Evolutionary conservation across 73 alveolate genomes (phyloP), one percentile per base, ranked within the genome.

Genomic region (Paramecium octaurelia): DNA sequence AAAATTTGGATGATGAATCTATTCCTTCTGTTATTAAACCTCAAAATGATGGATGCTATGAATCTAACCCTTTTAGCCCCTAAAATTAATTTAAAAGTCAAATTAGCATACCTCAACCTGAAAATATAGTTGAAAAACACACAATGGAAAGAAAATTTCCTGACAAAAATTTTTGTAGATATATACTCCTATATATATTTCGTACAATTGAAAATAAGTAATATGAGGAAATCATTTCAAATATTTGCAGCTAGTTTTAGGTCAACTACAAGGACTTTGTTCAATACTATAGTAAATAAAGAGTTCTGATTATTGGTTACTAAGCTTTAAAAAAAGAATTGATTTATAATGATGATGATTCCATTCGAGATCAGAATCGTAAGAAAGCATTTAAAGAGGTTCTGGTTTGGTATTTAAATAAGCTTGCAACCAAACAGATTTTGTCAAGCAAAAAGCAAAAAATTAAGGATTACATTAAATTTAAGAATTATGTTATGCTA

Each of bases 91-190:
- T n/a, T n/a, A n/a, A n/a, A n/a, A n/a, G n/a, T n/a, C n/a, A n/a
- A n/a, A n/a, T n/a, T n/a, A n/a, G n/a, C n/a, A n/a, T n/a, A n/a
- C n/a, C n/a, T n/a, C n/a, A n/a, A n/a, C n/a, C n/a, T n/a, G n/a
- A n/a, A n/a, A n/a, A n/a, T n/a, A n/a, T n/a, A n/a, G n/a, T n/a
- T n/a, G n/a, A n/a, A n/a, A n/a, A n/a, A n/a, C n/a, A n/a, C n/a
- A n/a, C n/a, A n/a, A n/a, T n/a, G n/a, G n/a, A n/a, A n/a, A n/a
- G n/a, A n/a, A n/a, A 80, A 80, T 80, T 80, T 43, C 9, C 0
- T 14, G 29, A 80, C 5, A 80, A 80, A 46, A 80, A 50, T 10
- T 80, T 14, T 29, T 80, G 91, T 20, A 44, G 91, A 80, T 80
- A 80, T 48, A 80, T 80, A 11, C 20, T 80, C 3, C 24, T 80